Percentiles rank a stretch among this genome's conserved stretches.
phyloP scores from a whole-genome alignment of 1,284 basidiomycete genomes.

The Earliella scabrosa region DNA sequence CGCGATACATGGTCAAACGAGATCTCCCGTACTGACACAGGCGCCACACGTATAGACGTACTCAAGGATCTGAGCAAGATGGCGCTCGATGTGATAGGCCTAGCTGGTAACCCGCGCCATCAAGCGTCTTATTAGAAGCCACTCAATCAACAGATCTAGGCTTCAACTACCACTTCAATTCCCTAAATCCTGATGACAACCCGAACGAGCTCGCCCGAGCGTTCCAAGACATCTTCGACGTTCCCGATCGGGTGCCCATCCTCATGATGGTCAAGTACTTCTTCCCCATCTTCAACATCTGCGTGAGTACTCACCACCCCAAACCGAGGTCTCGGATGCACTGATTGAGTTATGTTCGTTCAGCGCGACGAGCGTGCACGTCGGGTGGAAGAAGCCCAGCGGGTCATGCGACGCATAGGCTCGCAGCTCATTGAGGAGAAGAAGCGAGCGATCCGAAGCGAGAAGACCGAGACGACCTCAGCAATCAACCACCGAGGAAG shows the following conservation, averaged over 20 bases:
- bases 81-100: slow-evolving; percentile 55
- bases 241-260: neutral
- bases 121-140: no score
- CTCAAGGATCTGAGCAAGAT: slow-evolving; percentile 43
- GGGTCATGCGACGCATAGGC: slow-evolving; percentile 40
- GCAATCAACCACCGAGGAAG: slow-evolving; percentile 40
- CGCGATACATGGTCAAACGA: slow-evolving; percentile 31
- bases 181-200: slow-evolving; percentile 26
- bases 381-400: neutral
- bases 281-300: slow-evolving; percentile 12
- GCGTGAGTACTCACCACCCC: slow-evolving; percentile 15
- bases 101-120: slow-evolving; percentile 43
- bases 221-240: slow-evolving; percentile 34
- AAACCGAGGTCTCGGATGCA: neutral
- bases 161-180: slow-evolving; percentile 55
- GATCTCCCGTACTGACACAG: slow-evolving; percentile 8
- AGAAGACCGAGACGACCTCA: slow-evolving; percentile 49
- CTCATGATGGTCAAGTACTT: slow-evolving; percentile 8
- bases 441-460: slow-evolving; percentile 35
- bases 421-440: slow-evolving; percentile 44
- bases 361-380: slow-evolving; percentile 3
- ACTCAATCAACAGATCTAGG: no score
- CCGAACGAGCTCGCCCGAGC: slow-evolving; percentile 45
- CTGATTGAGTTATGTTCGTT: neutral
- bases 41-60: slow-evolving; percentile 41